Evolutionary conservation across 352 stramenopile species (phyloP).

Genomic region (Chrysophaeum taylorii): DNA sequence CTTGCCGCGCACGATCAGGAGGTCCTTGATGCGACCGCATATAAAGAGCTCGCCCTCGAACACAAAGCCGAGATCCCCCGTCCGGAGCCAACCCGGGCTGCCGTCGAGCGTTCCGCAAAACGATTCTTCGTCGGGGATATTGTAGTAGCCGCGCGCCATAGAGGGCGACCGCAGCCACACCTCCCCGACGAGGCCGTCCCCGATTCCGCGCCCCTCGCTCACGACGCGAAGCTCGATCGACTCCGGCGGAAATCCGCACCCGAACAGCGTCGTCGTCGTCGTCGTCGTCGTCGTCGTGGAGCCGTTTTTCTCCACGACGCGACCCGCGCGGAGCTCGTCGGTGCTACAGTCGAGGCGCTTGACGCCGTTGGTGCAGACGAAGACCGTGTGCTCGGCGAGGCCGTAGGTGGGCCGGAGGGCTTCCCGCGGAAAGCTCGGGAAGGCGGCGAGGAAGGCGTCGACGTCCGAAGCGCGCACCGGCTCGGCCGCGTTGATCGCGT

Average conservation of each 20-base stretch:
- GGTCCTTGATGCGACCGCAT: slow-evolving; percentile 93
- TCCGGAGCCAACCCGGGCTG: slow-evolving; percentile 64
- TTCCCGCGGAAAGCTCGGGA: slow-evolving; percentile 68
- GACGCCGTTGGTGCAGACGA: slow-evolving; percentile 82
- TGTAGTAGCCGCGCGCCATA: slow-evolving; percentile 86
- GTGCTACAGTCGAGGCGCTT: slow-evolving; percentile 77
- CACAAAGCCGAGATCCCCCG: slow-evolving; percentile 93
- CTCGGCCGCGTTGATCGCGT: slow-evolving; percentile 97
- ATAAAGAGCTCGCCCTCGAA: slow-evolving; percentile 80
- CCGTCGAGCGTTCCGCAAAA: slow-evolving; percentile 83
- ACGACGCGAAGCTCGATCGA: slow-evolving; percentile 86
- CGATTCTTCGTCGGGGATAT: slow-evolving; percentile 73
- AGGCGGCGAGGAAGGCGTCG: slow-evolving; percentile 70
- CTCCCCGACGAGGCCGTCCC: slow-evolving; percentile 63
- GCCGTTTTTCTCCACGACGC: neutral
- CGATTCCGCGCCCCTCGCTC: slow-evolving; percentile 35
- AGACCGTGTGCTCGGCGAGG: slow-evolving; percentile 98
- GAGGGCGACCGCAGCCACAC: slow-evolving; percentile 79
- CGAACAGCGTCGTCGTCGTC: slow-evolving; percentile 63
- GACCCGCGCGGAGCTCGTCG: slow-evolving; percentile 52
- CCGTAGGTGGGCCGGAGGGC: slow-evolving; percentile 91
- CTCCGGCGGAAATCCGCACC: slow-evolving; percentile 79
- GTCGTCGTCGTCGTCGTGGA: slow-evolving; percentile 15
- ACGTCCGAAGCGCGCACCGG: slow-evolving; percentile 78
- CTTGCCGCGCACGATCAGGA: slow-evolving; percentile 95